Evolutionary conservation across 2,329 filamentous ascomycete genomes (phyloP).

Genomic region (Helotiales sp.): DNA sequence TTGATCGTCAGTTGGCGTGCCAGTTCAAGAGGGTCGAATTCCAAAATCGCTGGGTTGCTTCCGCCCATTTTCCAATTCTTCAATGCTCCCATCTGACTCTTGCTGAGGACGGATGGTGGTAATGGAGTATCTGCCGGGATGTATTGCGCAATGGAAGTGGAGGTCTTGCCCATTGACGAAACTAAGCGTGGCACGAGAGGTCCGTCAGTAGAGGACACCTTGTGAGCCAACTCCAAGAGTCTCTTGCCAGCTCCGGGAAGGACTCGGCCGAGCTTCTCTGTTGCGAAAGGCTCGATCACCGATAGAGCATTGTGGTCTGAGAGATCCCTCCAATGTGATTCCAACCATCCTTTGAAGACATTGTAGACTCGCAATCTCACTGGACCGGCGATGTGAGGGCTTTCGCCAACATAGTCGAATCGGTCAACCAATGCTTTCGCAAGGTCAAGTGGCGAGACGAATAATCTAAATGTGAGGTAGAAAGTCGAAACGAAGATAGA

Average conservation of each 20-base stretch:
- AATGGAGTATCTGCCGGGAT: conserved; percentile 70
- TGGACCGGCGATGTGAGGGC: conserved; percentile 70
- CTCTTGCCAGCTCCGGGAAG: conserved; percentile 78
- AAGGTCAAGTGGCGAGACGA: conserved; percentile 78
- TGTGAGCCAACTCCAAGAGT: conserved; percentile 76
- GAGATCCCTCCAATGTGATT: conserved; percentile 89
- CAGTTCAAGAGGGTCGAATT: conserved; percentile 89
- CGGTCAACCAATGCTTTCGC: conserved; percentile 83
- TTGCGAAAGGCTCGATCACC: conserved; percentile 78
- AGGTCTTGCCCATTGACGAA: conserved; percentile 87
- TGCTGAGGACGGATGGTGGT: conserved; percentile 69
- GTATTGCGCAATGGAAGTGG: conserved; percentile 70
- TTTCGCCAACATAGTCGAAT: conserved; percentile 87
- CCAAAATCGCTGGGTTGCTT: conserved; percentile 71
- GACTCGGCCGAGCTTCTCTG: conserved; percentile 64
- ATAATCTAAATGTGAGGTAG: conserved; percentile 93
- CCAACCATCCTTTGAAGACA: conserved; percentile 94
- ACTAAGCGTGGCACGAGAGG: conserved; percentile 80
- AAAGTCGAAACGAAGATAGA: conserved; percentile 91
- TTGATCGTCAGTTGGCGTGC: conserved; percentile 91
- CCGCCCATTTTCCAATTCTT: conserved; percentile 73
- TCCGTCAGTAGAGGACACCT: conserved; percentile 71
- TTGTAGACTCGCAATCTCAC: conserved; percentile 93
- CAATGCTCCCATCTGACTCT: conserved; percentile 73
- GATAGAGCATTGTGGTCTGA: conserved; percentile 75